These are phyloP conservation scores for Haplographium delicatum DNA, from an alignment of 495 filamentous ascomycete species.

Conservation along the genomic window DNA sequence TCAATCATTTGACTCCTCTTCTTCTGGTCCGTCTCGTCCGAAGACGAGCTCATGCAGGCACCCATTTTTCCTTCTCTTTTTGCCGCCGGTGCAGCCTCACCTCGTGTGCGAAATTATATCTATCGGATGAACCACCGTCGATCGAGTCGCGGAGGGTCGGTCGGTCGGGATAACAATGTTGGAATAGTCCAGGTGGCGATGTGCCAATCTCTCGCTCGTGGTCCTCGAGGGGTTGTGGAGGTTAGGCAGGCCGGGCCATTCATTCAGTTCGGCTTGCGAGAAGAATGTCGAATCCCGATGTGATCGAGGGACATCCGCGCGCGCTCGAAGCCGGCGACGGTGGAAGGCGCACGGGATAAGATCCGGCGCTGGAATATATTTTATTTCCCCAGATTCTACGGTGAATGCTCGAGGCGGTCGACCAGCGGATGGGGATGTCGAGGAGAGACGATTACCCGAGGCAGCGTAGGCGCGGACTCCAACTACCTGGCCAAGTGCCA, in stretches of 20 bases:
- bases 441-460: neutral
- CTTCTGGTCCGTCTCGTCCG: constrained; percentile 82
- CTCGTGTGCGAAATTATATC: neutral
- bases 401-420: neutral
- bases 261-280: too few species aligned
- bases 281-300: too few species aligned
- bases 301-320: too few species aligned
- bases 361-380: neutral
- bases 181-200: neutral
- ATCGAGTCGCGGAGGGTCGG: too few species aligned
- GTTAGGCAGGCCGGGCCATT: too few species aligned
- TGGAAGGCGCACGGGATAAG: too few species aligned
- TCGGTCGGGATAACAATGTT: too few species aligned
- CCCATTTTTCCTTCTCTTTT: constrained; percentile 58
- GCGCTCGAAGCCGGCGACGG: too few species aligned
- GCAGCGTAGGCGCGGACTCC: neutral
- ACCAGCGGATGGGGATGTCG: neutral
- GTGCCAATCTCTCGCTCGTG: constrained; percentile 1
- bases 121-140: too few species aligned
- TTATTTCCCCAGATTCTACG: neutral
- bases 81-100: constrained; percentile 25
- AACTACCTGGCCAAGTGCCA: neutral
- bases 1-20: constrained; percentile 94
- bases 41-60: constrained; percentile 75
- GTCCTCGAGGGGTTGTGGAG: too few species aligned